Conservation (phyloP, 2,329 filamentous ascomycete species). For the Nannizziopsis arthrosporioides region DNA sequence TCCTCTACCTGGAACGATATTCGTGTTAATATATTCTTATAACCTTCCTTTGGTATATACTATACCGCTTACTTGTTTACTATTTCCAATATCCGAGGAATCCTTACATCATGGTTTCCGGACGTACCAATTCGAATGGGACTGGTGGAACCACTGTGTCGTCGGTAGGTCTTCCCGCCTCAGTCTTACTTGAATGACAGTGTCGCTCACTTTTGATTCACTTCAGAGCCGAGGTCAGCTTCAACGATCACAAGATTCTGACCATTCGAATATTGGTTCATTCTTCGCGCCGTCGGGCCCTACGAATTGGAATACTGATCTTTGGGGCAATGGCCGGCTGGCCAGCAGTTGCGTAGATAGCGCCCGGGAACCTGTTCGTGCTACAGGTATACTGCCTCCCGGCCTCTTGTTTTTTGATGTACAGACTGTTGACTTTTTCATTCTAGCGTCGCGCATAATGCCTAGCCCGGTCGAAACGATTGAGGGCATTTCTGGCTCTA, state of each 20-base stretch:
- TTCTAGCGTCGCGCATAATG: constrained; percentile 13
- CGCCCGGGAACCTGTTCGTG: neutral
- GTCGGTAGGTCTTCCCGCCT: constrained; percentile 5
- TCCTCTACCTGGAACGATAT: neutral
- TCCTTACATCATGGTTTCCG: constrained; percentile 25
- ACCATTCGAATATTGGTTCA: constrained; percentile 30
- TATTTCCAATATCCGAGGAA: neutral
- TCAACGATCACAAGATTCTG: constrained; percentile 30
- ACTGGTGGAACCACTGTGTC: constrained; percentile 30
- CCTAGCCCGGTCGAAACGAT: constrained; percentile 22
- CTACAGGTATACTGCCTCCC: neutral
- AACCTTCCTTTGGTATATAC: constrained; percentile 10
- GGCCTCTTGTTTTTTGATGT: neutral
- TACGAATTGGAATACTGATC: constrained; percentile 37
- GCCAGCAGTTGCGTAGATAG: constrained; percentile 2
- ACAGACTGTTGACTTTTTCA: neutral
- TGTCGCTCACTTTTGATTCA: neutral
- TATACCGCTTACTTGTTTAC: neutral
- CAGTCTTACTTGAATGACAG: neutral
- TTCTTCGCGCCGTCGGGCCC: constrained; percentile 31
- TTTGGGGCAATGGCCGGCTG: constrained; percentile 42
- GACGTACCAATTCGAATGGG: constrained; percentile 24
- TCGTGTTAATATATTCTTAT: constrained; percentile 9
- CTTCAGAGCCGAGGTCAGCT: constrained; percentile 15
- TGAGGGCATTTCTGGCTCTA: constrained; percentile 54